Evolutionary conservation across 805 yeast species (phyloP).

Genomic region (Wickerhamiella nectarea): DNA sequence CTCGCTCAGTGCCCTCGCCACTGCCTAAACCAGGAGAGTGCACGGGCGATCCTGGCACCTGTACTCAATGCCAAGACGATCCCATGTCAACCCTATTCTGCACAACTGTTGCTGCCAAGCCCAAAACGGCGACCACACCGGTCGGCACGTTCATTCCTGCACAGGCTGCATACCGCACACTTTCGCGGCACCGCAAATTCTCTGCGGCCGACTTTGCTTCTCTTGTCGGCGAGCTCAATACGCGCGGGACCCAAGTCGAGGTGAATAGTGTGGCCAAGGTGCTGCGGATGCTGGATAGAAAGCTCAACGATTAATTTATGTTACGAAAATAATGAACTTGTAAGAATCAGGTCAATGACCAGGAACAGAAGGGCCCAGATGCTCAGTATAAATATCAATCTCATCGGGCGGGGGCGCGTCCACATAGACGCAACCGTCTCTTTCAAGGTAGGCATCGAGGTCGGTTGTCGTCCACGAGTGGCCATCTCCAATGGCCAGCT

Average conservation of each 20-base stretch:
- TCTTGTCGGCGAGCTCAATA: slow-evolving; percentile 59
- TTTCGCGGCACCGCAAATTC: slow-evolving; percentile 70
- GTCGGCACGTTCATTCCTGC: slow-evolving; percentile 56
- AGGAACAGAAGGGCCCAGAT: background rate
- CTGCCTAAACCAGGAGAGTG: slow-evolving; percentile 27
- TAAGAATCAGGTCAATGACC: background rate
- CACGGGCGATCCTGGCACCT: slow-evolving; percentile 81
- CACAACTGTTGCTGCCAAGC: slow-evolving; percentile 56
- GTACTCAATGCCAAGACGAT: slow-evolving; percentile 68
- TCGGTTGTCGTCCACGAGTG: background rate
- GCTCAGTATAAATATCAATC: slow-evolving; percentile 6
- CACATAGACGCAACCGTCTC: slow-evolving; percentile 10
- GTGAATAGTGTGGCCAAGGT: slow-evolving; percentile 83
- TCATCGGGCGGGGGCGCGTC: slow-evolving; percentile 2
- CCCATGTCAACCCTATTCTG: slow-evolving; percentile 84
- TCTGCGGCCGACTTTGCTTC: slow-evolving; percentile 58
- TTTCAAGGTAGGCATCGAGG: background rate
- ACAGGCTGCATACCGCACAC: slow-evolving; percentile 78
- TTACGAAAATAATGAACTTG: background rate
- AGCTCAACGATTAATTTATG: background rate
- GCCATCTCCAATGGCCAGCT: background rate
- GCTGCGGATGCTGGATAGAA: slow-evolving; percentile 55
- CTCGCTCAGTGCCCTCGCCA: background rate
- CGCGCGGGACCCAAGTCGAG: slow-evolving; percentile 81
- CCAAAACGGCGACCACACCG: slow-evolving; percentile 10